Percentiles rank a stretch among this genome's conserved stretches.
Evolutionary conservation across 1,139 yeast genomes (phyloP).

Genomic region (Hemisphaericaspora xylofermentans): DNA sequence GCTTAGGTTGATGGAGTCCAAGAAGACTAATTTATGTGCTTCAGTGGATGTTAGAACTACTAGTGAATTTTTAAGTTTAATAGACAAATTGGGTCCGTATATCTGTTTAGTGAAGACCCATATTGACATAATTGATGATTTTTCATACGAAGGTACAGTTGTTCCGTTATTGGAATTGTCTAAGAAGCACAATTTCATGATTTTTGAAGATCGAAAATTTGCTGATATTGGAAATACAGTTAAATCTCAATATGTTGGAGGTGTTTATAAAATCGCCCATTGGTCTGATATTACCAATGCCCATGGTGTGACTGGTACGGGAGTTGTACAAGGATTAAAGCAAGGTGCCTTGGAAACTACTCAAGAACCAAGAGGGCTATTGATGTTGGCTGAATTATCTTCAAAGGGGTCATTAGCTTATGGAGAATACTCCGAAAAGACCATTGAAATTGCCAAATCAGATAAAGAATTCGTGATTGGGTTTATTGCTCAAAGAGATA

Average conservation of each 20-base stretch:
- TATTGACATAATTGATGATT: slow-evolving; percentile 88
- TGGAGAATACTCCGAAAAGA: slow-evolving; percentile 83
- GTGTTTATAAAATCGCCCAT: slow-evolving; percentile 80
- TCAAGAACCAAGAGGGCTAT: slow-evolving; percentile 75
- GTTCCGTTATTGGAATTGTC: slow-evolving; percentile 70
- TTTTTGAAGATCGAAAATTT: slow-evolving; percentile 95
- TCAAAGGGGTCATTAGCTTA: slow-evolving; percentile 90
- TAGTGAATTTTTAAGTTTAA: slow-evolving; percentile 63
- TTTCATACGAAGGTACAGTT: slow-evolving; percentile 75
- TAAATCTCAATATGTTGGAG: slow-evolving; percentile 88
- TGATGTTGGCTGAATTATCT: slow-evolving; percentile 94
- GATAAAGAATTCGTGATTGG: slow-evolving; percentile 93
- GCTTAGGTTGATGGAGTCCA: slow-evolving; percentile 70
- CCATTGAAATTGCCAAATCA: slow-evolving; percentile 85
- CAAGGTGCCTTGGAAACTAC: slow-evolving; percentile 78
- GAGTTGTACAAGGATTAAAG: slow-evolving; percentile 84
- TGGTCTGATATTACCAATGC: slow-evolving; percentile 99
- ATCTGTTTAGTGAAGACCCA: slow-evolving; percentile 94
- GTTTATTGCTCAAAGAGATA: slow-evolving; percentile 87
- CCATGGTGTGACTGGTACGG: slow-evolving; percentile 95
- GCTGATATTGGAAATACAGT: slow-evolving; percentile 99
- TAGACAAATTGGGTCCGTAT: slow-evolving; percentile 84
- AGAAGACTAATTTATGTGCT: slow-evolving; percentile 89
- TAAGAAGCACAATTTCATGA: slow-evolving; percentile 75
- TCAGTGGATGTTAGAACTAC: slow-evolving; percentile 91